Evolutionary conservation across 192 early-diverging fungal species (phyloP).

Genomic region (Fimicolochytrium jonesii): DNA sequence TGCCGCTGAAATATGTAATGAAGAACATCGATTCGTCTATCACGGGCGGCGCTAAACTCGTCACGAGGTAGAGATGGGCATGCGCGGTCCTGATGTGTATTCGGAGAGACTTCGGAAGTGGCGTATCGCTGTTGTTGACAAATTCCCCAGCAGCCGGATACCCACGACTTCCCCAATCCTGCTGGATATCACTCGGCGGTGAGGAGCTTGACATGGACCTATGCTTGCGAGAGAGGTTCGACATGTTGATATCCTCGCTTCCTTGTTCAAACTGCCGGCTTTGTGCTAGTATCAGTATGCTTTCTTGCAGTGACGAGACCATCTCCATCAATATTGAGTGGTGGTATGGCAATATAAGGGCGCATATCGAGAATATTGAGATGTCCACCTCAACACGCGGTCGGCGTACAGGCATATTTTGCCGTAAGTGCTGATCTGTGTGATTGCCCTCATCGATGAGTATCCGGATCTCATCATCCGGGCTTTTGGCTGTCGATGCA

Average conservation of each 20-base stretch:
- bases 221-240: too few relatives aligned
- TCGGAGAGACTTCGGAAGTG: too few relatives aligned
- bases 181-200: too few relatives aligned
- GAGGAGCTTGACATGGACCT: too few relatives aligned
- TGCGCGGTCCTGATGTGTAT: too few relatives aligned
- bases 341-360: constrained; percentile 3
- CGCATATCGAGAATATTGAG: not conserved
- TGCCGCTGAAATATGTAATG: too few relatives aligned
- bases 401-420: not conserved
- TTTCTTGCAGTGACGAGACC: not conserved
- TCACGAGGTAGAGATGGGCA: too few relatives aligned
- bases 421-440: not conserved
- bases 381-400: not conserved
- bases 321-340: not conserved
- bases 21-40: too few relatives aligned
- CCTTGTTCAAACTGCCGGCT: not conserved
- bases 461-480: not conserved
- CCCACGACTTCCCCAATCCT: constrained; percentile 2
- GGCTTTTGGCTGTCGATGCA: not conserved
- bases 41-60: too few relatives aligned
- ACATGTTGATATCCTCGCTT: too few relatives aligned
- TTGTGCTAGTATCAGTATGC: not conserved
- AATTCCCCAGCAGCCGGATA: not conserved
- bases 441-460: not conserved
- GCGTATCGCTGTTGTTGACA: too few relatives aligned